Percentiles rank a stretch among this genome's conserved stretches.
phyloP scores from a whole-genome alignment of 2,329 filamentous ascomycete genomes.

The Sarocladiaceae sp. region DNA sequence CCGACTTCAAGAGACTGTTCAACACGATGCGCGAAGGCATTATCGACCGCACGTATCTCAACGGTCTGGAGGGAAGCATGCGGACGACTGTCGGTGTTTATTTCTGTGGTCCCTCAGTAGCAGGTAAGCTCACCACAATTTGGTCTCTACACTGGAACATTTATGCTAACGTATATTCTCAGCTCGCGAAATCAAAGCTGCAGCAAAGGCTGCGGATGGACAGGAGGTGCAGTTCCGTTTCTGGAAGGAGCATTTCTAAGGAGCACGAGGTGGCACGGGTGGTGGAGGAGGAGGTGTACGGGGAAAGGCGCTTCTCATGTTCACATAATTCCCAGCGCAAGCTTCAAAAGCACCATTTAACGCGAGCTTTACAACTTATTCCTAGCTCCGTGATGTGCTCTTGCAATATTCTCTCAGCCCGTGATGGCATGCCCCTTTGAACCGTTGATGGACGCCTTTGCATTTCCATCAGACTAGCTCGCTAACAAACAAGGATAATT shows the following conservation, averaged over 20 bases:
- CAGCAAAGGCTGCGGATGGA: slow-evolving; percentile 67
- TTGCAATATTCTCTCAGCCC: too few species aligned
- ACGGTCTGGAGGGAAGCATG: slow-evolving; percentile 70
- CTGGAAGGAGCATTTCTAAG: slow-evolving; percentile 92
- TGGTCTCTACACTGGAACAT: neutral
- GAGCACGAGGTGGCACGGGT: neutral
- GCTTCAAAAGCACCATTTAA: neutral
- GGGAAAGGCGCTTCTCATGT: slow-evolving; percentile 1
- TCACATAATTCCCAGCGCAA: slow-evolving; percentile 8
- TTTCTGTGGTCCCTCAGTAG: slow-evolving; percentile 85
- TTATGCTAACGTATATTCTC: slow-evolving; percentile 35
- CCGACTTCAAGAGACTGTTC: slow-evolving; percentile 81
- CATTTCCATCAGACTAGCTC: too few species aligned
- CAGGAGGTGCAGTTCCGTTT: slow-evolving; percentile 90
- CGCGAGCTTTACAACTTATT: too few species aligned
- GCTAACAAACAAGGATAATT: too few species aligned
- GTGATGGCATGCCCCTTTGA: too few species aligned
- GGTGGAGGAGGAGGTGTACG: neutral
- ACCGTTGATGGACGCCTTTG: too few species aligned
- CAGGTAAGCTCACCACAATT: slow-evolving; percentile 39
- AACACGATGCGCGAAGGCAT: slow-evolving; percentile 85
- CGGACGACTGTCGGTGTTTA: slow-evolving; percentile 92
- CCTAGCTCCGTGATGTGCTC: too few species aligned
- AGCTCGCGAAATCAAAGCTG: slow-evolving; percentile 80
- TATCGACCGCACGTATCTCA: slow-evolving; percentile 77